These are phyloP conservation scores for Schizosaccharomyces lindneri DNA, from an alignment of 805 yeast genomes.

Conservation along the genomic window DNA sequence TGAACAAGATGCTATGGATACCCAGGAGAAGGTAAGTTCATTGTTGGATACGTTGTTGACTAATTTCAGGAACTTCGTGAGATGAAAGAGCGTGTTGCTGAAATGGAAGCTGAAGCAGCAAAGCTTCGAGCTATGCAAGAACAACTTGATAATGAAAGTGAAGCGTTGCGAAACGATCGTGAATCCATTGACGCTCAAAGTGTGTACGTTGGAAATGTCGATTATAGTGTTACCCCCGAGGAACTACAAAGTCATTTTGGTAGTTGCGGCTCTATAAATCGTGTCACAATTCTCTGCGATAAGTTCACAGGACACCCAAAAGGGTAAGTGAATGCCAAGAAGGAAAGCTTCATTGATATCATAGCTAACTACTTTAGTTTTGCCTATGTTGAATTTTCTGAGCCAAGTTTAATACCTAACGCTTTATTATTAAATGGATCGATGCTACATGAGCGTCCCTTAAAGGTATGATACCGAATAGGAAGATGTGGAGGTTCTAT, in stretches of 20 bases:
- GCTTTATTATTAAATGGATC: constrained; percentile 47
- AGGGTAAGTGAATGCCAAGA: constrained; percentile 19
- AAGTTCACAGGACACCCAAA: constrained; percentile 58
- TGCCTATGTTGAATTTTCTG: constrained; percentile 69
- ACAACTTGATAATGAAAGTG: constrained; percentile 20
- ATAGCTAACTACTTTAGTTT: constrained; percentile 12
- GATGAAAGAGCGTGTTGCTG: constrained; percentile 23
- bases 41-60: not conserved
- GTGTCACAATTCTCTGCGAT: constrained; percentile 56
- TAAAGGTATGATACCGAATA: constrained; percentile 18
- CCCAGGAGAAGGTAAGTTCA: not conserved
- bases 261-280: constrained; percentile 43
- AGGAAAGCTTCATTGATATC: not conserved
- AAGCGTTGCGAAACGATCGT: constrained; percentile 22
- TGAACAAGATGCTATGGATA: not conserved
- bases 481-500: not conserved
- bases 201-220: constrained; percentile 66
- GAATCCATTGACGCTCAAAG: constrained; percentile 55
- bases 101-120: constrained; percentile 40
- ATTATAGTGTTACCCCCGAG: constrained; percentile 51
- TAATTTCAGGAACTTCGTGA: constrained; percentile 3
- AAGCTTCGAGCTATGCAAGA: constrained; percentile 34
- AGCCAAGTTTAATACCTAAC: constrained; percentile 31
- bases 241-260: constrained; percentile 56
- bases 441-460: constrained; percentile 37